These are phyloP conservation scores for Fusarium humuli DNA, from an alignment of 2,329 filamentous ascomycete genomes.

Conservation along the genomic window DNA sequence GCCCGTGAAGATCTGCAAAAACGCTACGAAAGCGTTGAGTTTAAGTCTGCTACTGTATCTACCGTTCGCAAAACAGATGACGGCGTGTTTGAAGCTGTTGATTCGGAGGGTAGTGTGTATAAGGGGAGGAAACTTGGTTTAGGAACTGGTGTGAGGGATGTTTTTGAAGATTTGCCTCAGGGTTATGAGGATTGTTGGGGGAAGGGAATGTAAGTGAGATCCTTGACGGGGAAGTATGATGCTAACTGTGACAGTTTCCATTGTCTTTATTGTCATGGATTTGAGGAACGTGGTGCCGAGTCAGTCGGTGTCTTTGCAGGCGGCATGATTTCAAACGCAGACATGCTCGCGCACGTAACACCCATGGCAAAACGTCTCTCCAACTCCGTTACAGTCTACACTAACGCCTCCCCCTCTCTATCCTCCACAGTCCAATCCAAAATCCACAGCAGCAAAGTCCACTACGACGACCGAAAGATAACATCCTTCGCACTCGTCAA, in stretches of 20 bases:
- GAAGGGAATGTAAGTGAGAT: slow-evolving; percentile 57
- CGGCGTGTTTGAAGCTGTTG: slow-evolving; percentile 53
- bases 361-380: slow-evolving; percentile 60
- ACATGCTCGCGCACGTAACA: slow-evolving; percentile 54
- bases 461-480: slow-evolving; percentile 53
- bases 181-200: slow-evolving; percentile 69
- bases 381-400: slow-evolving; percentile 62
- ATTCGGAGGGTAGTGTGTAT: slow-evolving; percentile 57
- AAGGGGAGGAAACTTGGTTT: slow-evolving; percentile 65
- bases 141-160: slow-evolving; percentile 65
- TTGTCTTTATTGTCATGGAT: slow-evolving; percentile 71
- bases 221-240: not conserved
- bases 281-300: slow-evolving; percentile 63
- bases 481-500: slow-evolving; percentile 46
- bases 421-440: slow-evolving; percentile 17
- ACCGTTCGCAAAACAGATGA: slow-evolving; percentile 47
- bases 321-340: slow-evolving; percentile 48
- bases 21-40: slow-evolving; percentile 52
- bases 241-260: slow-evolving; percentile 56
- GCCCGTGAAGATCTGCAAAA: slow-evolving; percentile 49
- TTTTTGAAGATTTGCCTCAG: slow-evolving; percentile 59
- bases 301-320: slow-evolving; percentile 61
- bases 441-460: slow-evolving; percentile 51
- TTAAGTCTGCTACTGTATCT: slow-evolving; percentile 46
- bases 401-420: slow-evolving; percentile 54